Conservation (phyloP, 139 green algal species). For the Chloropicon primus region DNA sequence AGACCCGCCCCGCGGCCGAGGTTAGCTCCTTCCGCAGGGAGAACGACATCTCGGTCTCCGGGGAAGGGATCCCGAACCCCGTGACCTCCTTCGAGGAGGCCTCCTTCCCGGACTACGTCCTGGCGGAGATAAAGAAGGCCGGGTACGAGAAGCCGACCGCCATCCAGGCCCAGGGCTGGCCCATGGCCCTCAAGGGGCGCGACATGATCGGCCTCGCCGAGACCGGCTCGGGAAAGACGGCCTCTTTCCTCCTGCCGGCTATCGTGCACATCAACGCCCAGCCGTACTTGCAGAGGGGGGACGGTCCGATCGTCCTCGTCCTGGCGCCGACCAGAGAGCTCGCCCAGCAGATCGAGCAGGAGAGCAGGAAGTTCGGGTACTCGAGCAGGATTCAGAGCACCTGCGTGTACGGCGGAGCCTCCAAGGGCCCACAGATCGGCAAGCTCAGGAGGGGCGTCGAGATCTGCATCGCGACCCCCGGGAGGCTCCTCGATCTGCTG, state of each 20-base stretch:
- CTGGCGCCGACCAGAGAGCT: constrained; percentile 86
- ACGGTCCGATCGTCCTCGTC: constrained; percentile 73
- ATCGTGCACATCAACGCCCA: constrained; percentile 90
- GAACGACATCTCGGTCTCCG: constrained; percentile 46
- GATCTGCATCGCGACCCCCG: constrained; percentile 81
- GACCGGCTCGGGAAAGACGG: constrained; percentile 79
- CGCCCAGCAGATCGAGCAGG: constrained; percentile 85
- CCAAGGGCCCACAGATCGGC: constrained; percentile 69
- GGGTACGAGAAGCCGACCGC: constrained; percentile 68
- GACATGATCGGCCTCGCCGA: constrained; percentile 78
- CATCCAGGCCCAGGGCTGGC: constrained; percentile 83
- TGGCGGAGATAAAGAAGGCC: constrained; percentile 59
- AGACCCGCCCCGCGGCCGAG: constrained; percentile 38
- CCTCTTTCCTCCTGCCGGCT: constrained; percentile 74
- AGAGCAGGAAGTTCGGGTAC: constrained; percentile 84
- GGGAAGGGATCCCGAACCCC: constrained; percentile 47
- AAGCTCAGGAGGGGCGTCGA: constrained; percentile 57
- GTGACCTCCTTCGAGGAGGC: constrained; percentile 57
- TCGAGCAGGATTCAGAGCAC: constrained; percentile 57
- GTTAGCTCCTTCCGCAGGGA: constrained; percentile 50
- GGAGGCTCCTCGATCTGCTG: constrained; percentile 84
- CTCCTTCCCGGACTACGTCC: constrained; percentile 76
- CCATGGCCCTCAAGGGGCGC: constrained; percentile 69
- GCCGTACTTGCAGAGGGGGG: constrained; percentile 40
- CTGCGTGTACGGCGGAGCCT: constrained; percentile 80